These are phyloP conservation scores for Hypomyces rosellus DNA, from an alignment of 2,329 filamentous ascomycete species.

Conservation along the genomic window DNA sequence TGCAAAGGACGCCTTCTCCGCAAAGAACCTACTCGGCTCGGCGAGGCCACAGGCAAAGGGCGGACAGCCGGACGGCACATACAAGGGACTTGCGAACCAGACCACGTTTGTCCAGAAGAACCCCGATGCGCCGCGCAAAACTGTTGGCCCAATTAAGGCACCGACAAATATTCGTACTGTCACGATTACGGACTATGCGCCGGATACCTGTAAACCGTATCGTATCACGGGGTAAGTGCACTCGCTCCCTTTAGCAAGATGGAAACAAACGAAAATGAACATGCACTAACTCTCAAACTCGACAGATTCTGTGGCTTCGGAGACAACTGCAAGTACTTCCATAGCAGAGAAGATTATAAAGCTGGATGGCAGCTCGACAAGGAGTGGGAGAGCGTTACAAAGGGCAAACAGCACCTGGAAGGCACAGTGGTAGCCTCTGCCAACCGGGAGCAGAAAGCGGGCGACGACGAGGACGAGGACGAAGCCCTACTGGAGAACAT, in stretches of 20 bases:
- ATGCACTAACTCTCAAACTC: not conserved
- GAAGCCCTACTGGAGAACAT: conserved; percentile 73
- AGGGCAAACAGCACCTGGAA: conserved; percentile 56
- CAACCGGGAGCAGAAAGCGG: conserved; percentile 35
- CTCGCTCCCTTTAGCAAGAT: not conserved
- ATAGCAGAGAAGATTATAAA: conserved; percentile 72
- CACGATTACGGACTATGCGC: conserved; percentile 83
- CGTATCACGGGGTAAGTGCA: conserved; percentile 4
- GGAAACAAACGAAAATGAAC: not conserved
- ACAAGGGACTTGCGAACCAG: conserved; percentile 69
- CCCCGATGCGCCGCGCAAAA: conserved; percentile 60
- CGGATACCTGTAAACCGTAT: conserved; percentile 94
- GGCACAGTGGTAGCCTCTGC: conserved; percentile 59
- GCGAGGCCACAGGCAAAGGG: conserved; percentile 37
- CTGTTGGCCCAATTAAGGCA: conserved; percentile 81
- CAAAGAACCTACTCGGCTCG: conserved; percentile 53
- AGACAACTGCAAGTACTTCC: conserved; percentile 63
- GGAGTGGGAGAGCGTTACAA: conserved; percentile 85
- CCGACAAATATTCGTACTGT: conserved; percentile 85
- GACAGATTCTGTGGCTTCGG: conserved; percentile 32
- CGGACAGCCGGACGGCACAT: conserved; percentile 55
- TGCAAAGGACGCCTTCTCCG: conserved; percentile 38
- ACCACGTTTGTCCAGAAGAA: conserved; percentile 75
- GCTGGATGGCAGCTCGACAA: conserved; percentile 92
- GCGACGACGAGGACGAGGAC: conserved; percentile 47